phyloP scores from a whole-genome alignment of 1,139 yeast species.

The Protomyces inouyei region DNA sequence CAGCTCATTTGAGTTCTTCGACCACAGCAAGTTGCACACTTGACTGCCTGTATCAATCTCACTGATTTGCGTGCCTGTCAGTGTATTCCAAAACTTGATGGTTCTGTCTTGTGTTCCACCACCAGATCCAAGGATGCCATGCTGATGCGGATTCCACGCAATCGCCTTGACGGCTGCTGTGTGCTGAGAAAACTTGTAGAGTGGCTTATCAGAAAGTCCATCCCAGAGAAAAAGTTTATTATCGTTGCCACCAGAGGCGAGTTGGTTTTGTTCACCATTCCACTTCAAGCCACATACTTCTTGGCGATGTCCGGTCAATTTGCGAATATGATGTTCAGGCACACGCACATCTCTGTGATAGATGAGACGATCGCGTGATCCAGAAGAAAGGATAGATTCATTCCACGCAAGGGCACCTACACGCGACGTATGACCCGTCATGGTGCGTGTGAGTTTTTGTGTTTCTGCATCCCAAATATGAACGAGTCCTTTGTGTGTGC shows the following conservation, averaged over 20 bases:
- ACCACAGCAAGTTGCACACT: slow-evolving; percentile 92
- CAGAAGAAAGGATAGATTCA: slow-evolving; percentile 79
- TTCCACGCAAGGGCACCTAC: slow-evolving; percentile 87
- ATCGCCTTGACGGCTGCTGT: slow-evolving; percentile 94
- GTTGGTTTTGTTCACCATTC: slow-evolving; percentile 68
- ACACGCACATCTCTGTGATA: slow-evolving; percentile 87
- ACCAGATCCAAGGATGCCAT: slow-evolving; percentile 90
- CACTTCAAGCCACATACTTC: slow-evolving; percentile 95
- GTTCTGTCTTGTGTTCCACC: slow-evolving; percentile 96
- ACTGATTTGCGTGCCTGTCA: slow-evolving; percentile 65
- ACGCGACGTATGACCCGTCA: slow-evolving; percentile 85
- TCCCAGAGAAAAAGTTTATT: slow-evolving; percentile 84
- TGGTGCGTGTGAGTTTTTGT: slow-evolving; percentile 74
- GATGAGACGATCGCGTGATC: slow-evolving; percentile 78
- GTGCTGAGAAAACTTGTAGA: slow-evolving; percentile 73
- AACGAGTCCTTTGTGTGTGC: slow-evolving; percentile 78
- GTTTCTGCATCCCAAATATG: slow-evolving; percentile 96
- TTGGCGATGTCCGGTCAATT: slow-evolving; percentile 73
- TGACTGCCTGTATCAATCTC: slow-evolving; percentile 94
- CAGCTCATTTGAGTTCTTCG: slow-evolving; percentile 81
- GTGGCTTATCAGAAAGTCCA: slow-evolving; percentile 64
- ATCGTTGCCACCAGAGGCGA: slow-evolving; percentile 79
- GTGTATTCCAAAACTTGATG: slow-evolving; percentile 87
- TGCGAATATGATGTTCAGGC: slow-evolving; percentile 72
- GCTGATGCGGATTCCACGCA: slow-evolving; percentile 96